Base-by-base conservation (phyloP, 805 yeast genomes). In the Candida ascalaphidarum region DNA sequence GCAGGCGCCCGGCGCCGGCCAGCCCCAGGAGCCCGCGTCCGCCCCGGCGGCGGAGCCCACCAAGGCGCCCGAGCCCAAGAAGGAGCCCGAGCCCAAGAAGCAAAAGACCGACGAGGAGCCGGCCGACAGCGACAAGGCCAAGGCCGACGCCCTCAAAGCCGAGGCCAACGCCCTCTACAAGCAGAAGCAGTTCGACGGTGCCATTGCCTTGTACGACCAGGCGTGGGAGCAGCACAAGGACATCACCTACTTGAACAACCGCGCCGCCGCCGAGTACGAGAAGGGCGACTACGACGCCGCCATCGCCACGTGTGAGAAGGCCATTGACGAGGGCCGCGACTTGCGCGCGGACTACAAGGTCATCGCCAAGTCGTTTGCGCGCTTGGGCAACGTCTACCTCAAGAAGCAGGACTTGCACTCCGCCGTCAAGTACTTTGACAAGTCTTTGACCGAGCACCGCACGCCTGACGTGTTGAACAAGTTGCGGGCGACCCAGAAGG, bases 221-320 rank as follows among this genome's bases (percentile, higher is more conserved):
- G 99, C 99, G 2, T 92, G 85, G 81, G 81, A 77, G 19, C 52
- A 76, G 13, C 58, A 66, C 59, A 71, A 77, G 48, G 97, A 92
- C 52, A 84, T 89, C 48, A 89, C 97, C 1, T 92, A 81, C 53
- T 69, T 92, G 53, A 92, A 94, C 67, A 92, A 92, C 68, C 77
- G 94, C 48, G 92, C 98, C 22, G 97, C 99, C 32, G 99, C 98
- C 19, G 95, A 92, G 60, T 92, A 60, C 50, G 99, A 92, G 62
- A 85, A 88, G 56, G 95, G 92, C 37, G 96, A 86, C 48, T 82
- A 72, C 47, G 95, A 86, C 33, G 59, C 77, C 8, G 88, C 95
- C 22, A 82, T 92, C 40, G 59, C 68, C 34, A 84, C 96, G 4
- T 80, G 96, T 55, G 62, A 73, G 43, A 58, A 60, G 27, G 97